phyloP scores from a whole-genome alignment of 2,329 filamentous ascomycete species.

The Xylariaceae sp. region DNA sequence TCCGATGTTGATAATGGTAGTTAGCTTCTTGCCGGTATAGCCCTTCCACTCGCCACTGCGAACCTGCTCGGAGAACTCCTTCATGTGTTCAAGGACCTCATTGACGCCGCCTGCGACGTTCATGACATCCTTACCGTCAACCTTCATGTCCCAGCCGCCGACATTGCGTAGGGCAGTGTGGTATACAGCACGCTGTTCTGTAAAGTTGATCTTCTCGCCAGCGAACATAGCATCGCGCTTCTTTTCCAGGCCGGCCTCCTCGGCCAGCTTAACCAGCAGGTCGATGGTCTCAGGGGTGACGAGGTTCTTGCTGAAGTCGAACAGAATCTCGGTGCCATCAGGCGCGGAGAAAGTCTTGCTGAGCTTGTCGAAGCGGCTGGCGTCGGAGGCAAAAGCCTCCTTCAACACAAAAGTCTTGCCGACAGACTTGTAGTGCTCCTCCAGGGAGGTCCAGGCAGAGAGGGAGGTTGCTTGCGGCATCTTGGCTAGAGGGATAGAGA shows the following conservation, averaged over 20 bases:
- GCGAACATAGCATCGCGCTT: conserved; percentile 97
- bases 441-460: conserved; percentile 83
- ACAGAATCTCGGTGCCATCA: conserved; percentile 83
- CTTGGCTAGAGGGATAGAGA: conserved; percentile 12
- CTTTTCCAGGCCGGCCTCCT: conserved; percentile 87
- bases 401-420: conserved; percentile 91
- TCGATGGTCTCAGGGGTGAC: conserved; percentile 87
- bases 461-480: conserved; percentile 86
- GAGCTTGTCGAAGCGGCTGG: conserved; percentile 86
- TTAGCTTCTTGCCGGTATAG: conserved; percentile 94
- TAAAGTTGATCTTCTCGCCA: conserved; percentile 99
- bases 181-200: conserved; percentile 92
- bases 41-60: conserved; percentile 96
- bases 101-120: conserved; percentile 86
- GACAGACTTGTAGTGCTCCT: conserved; percentile 81
- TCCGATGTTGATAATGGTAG: conserved; percentile 94
- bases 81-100: conserved; percentile 91
- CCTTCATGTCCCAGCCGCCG: conserved; percentile 75
- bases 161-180: conserved; percentile 93
- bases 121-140: conserved; percentile 90
- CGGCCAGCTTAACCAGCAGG: conserved; percentile 83
- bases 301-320: conserved; percentile 99
- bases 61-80: conserved; percentile 94
- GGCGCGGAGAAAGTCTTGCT: conserved; percentile 80
- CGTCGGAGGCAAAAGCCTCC: conserved; percentile 86